A percentile compares a stretch with the other conserved stretches of the same genome.
Evolutionary conservation across 179 eudicot species (phyloP).

Genomic region (Vitellaria paradoxa): DNA sequence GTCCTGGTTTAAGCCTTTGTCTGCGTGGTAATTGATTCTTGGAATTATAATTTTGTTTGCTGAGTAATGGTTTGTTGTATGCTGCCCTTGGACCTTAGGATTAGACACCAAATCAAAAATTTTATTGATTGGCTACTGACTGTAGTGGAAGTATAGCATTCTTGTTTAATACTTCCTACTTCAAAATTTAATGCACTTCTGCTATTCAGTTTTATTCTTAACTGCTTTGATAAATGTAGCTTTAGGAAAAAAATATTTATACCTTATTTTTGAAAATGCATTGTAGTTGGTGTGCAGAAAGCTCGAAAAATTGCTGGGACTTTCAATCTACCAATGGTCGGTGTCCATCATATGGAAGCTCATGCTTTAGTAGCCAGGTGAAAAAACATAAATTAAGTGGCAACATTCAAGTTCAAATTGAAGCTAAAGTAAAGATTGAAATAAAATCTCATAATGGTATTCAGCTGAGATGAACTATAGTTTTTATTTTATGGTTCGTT

Average conservation of each 20-base stretch:
- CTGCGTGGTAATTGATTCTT: conserved; percentile 60
- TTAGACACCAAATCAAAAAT: not conserved
- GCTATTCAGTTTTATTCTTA: not conserved
- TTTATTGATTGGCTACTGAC: not conserved
- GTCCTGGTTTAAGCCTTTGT: conserved; percentile 98
- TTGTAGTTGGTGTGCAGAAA: conserved; percentile 90
- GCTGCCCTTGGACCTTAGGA: not conserved
- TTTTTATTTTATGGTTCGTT: not conserved
- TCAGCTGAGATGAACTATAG: not conserved
- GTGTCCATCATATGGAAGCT: conserved; percentile 99
- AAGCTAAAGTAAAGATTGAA: not conserved
- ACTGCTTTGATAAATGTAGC: not conserved
- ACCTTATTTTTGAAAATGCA: conserved; percentile 15
- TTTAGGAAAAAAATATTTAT: not conserved
- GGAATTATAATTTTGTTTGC: conserved; percentile 1
- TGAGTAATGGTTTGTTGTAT: not conserved
- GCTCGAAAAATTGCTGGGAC: conserved; percentile 84
- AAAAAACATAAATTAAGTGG: not conserved
- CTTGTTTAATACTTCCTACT: not conserved
- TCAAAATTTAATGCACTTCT: not conserved
- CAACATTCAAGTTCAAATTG: not conserved
- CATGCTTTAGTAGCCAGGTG: conserved; percentile 98
- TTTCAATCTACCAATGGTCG: conserved; percentile 75
- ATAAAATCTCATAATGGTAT: not conserved
- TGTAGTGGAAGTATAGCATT: not conserved